Percentiles rank a stretch among this genome's conserved stretches.
Conservation (phyloP, 139 green algal species). For the Micractinium sp. region DNA sequence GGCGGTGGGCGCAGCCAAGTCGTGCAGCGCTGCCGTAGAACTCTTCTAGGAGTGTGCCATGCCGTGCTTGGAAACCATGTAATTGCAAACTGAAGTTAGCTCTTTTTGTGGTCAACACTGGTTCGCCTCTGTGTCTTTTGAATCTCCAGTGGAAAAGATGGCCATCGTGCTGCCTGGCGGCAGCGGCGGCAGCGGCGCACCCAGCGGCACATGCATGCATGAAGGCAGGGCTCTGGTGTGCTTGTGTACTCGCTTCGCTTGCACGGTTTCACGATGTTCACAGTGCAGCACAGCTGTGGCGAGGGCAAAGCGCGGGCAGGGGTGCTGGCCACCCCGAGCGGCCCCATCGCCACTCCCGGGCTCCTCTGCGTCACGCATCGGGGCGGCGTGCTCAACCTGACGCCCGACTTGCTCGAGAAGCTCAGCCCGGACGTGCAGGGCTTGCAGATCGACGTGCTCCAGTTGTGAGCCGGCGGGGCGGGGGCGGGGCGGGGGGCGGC, state of each 20-base stretch:
- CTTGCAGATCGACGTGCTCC: slow-evolving; percentile 56
- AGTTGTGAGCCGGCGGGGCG: slow-evolving; percentile 60
- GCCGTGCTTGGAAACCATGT: neutral
- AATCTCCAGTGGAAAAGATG: too few relatives aligned
- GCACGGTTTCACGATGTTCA: neutral
- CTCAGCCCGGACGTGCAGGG: slow-evolving; percentile 48
- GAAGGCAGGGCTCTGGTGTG: neutral
- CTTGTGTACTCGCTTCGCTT: neutral
- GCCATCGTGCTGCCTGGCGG: neutral
- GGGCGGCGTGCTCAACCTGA: slow-evolving; percentile 60
- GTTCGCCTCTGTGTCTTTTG: too few relatives aligned
- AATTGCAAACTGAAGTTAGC: neutral
- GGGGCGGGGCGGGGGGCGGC: neutral
- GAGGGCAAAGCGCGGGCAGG: slow-evolving; percentile 36
- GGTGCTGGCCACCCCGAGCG: neutral
- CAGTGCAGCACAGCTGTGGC: neutral
- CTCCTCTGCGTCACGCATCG: slow-evolving; percentile 64
- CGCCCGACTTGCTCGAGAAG: slow-evolving; percentile 61
- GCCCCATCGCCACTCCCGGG: slow-evolving; percentile 53
- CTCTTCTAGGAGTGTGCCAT: too few relatives aligned
- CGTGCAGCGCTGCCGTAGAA: too few relatives aligned
- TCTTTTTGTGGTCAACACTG: too few relatives aligned
- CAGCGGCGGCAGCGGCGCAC: neutral
- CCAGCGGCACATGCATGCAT: slow-evolving; percentile 3
- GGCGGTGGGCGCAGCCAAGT: too few relatives aligned